A percentile compares a stretch with the other conserved stretches of the same genome.
Conservation (phyloP, 1,139 yeast genomes). For the Petasospora rhodanensis region DNA sequence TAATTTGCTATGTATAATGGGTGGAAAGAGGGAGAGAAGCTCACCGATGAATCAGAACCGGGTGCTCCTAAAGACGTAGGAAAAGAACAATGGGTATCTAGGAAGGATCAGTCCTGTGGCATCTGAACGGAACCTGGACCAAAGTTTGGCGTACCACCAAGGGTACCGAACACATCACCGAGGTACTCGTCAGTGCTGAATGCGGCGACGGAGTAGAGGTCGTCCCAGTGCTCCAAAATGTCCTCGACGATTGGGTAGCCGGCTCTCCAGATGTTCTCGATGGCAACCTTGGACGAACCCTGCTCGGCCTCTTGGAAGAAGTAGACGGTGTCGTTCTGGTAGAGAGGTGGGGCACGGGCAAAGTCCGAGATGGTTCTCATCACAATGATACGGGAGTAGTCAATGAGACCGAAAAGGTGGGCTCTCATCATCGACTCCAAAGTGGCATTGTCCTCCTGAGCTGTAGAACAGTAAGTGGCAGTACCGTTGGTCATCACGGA, state of each 20-base stretch:
- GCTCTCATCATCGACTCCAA: conserved; percentile 14
- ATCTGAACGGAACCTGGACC: conserved; percentile 9
- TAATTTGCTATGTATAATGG: too few relatives aligned
- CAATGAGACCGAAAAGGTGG: conserved; percentile 10
- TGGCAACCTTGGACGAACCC: conserved; percentile 12
- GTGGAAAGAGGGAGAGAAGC: too few relatives aligned
- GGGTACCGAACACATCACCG: conserved; percentile 15
- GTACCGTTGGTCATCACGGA: conserved; percentile 13
- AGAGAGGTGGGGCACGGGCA: conserved; percentile 12
- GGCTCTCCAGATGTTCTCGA: conserved; percentile 11
- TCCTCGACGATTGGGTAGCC: conserved; percentile 14
- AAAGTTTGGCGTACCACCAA: conserved; percentile 13
- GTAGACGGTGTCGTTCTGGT: conserved; percentile 9
- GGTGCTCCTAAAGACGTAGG: too few relatives aligned
- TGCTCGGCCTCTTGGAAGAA: conserved; percentile 12
- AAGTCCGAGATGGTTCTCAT: conserved; percentile 14
- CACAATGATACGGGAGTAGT: conserved; percentile 9
- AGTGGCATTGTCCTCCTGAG: conserved; percentile 16
- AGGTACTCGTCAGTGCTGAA: conserved; percentile 11
- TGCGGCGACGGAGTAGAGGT: conserved; percentile 9
- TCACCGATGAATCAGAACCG: too few relatives aligned
- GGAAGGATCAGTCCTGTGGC: conserved; percentile 3
- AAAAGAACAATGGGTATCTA: not conserved
- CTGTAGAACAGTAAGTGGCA: conserved; percentile 14
- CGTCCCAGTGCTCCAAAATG: conserved; percentile 12